These are phyloP conservation scores for Carex myosuroides DNA, from an alignment of 176 grass and related monocot genomes.

Conservation along the genomic window DNA sequence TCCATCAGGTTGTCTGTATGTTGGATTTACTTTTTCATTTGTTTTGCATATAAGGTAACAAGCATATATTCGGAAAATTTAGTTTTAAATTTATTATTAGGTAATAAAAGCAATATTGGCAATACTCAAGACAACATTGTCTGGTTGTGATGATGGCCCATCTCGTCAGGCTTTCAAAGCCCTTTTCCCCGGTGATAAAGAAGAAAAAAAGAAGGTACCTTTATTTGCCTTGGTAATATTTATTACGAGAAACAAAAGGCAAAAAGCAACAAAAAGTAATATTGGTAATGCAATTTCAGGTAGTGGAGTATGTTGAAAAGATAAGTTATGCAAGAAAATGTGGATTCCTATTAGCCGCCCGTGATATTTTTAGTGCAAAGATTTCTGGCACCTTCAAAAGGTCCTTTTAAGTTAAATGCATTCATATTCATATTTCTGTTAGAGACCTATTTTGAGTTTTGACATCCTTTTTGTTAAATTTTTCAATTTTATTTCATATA, in stretches of 20 bases:
- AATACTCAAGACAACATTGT: conserved; percentile 73
- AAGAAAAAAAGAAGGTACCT: conserved; percentile 81
- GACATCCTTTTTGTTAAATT: background rate
- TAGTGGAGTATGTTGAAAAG: conserved; percentile 82
- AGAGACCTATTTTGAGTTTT: conserved; percentile 13
- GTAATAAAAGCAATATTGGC: conserved; percentile 85
- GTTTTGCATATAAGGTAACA: background rate
- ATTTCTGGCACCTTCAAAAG: conserved; percentile 99
- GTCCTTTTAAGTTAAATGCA: conserved; percentile 29
- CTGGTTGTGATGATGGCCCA: conserved; percentile 60
- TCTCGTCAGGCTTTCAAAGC: conserved; percentile 82
- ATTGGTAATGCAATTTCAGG: conserved; percentile 37
- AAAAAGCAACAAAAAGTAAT: background rate
- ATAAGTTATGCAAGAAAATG: conserved; percentile 73
- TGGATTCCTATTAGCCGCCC: conserved; percentile 65
- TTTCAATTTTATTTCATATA: conserved; percentile 40
- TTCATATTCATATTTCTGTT: conserved; percentile 5
- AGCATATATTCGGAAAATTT: background rate
- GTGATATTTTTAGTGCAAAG: conserved; percentile 84
- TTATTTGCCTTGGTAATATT: background rate
- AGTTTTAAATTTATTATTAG: conserved; percentile 23
- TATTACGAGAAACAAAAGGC: conserved; percentile 15
- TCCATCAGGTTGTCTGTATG: background rate
- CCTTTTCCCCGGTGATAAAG: conserved; percentile 73
- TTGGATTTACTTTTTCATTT: background rate